phyloP scores from a whole-genome alignment of 352 stramenopile genomes.

The Blastocystis sp. region DNA sequence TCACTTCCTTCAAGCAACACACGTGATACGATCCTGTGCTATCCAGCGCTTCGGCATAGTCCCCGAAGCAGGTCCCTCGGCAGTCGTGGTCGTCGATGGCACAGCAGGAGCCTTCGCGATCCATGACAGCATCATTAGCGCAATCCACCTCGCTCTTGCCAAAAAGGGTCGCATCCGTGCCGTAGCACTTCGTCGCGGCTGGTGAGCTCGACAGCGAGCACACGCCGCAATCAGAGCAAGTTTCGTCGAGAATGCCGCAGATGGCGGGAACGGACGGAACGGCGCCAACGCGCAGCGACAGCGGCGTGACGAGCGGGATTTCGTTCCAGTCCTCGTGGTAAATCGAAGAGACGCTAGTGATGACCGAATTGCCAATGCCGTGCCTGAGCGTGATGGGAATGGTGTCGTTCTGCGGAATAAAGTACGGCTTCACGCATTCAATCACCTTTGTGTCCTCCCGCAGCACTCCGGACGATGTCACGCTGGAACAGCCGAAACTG shows the following conservation, averaged over 20 bases:
- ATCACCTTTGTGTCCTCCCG: background rate
- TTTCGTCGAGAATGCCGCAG: background rate
- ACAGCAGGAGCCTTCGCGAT: background rate
- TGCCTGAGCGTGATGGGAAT: background rate
- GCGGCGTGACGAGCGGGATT: background rate
- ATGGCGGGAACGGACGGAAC: background rate
- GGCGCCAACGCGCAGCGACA: background rate
- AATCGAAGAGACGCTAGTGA: background rate
- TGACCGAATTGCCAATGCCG: background rate
- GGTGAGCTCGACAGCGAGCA: background rate
- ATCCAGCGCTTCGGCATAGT: background rate
- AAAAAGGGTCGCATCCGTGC: background rate
- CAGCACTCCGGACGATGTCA: background rate
- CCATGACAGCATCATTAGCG: background rate
- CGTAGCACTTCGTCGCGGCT: conserved; percentile 11
- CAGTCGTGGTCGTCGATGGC: background rate
- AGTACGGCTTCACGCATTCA: background rate
- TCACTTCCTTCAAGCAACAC: background rate
- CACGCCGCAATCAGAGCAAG: background rate
- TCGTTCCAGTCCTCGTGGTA: background rate
- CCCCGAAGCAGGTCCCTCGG: background rate
- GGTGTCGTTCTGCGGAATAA: background rate
- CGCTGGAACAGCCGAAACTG: background rate
- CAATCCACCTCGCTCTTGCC: background rate
- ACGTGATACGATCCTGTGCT: background rate